Percentiles rank a stretch among this genome's conserved stretches.
These are phyloP conservation scores for Aspergillus thermomutatus DNA, from an alignment of 2,329 filamentous ascomycete genomes.

Conservation along the genomic window DNA sequence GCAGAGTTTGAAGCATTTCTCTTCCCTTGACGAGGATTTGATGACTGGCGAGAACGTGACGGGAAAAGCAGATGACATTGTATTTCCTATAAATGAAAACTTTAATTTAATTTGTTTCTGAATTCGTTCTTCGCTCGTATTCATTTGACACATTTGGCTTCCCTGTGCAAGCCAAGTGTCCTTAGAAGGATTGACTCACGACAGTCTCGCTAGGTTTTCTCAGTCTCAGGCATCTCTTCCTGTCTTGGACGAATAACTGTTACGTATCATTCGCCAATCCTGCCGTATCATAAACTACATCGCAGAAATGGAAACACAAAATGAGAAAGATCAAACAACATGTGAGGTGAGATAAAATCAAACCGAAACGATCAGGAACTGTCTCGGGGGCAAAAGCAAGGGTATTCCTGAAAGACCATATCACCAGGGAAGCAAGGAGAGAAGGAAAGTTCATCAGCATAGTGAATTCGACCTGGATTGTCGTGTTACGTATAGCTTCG, in stretches of 20 bases:
- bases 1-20: constrained; percentile 7
- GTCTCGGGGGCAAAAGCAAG: not conserved
- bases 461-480: not conserved
- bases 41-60: not conserved
- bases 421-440: not conserved
- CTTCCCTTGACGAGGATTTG: not conserved
- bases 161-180: not conserved
- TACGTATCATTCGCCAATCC: not conserved
- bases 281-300: not conserved
- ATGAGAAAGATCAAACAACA: not conserved
- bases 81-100: constrained; percentile 6
- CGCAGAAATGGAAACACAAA: not conserved
- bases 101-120: not conserved
- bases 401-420: not conserved
- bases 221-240: not conserved
- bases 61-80: constrained; percentile 4
- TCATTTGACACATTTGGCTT: not conserved
- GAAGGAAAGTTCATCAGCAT: constrained; percentile 2
- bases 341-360: not conserved
- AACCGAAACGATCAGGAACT: not conserved
- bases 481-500: constrained; percentile 59
- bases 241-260: not conserved
- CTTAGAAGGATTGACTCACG: not conserved
- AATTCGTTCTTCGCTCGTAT: not conserved
- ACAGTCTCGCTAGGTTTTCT: not conserved